Conservation (phyloP, 768 basidiomycete genomes). For the Suillus ampliporus region DNA sequence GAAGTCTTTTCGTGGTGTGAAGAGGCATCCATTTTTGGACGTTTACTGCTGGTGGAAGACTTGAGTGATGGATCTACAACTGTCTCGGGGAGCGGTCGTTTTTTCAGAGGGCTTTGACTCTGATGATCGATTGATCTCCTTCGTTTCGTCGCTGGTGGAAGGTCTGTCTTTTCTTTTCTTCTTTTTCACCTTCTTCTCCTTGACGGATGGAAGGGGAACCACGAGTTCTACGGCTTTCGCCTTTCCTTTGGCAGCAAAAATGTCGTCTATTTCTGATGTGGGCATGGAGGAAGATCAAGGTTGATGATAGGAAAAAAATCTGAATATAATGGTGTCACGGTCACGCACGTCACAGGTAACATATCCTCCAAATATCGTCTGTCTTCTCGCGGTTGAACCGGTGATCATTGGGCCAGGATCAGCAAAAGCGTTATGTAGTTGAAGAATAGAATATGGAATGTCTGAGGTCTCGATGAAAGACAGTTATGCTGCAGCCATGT, state of each 20-base stretch:
- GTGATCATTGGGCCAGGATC: neutral
- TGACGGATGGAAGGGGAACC: conserved; percentile 35
- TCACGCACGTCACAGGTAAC: conserved; percentile 1
- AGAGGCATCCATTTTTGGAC: conserved; percentile 39
- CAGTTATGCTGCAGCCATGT: neutral
- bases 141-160: neutral
- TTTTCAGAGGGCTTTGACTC: conserved; percentile 27
- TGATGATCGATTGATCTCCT: conserved; percentile 16
- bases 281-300: conserved; percentile 36
- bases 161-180: conserved; percentile 41
- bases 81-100: conserved; percentile 56
- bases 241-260: conserved; percentile 67
- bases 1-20: conserved; percentile 26
- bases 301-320: conserved; percentile 18
- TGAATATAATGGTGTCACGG: conserved; percentile 3
- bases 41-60: conserved; percentile 39
- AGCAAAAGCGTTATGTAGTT: neutral
- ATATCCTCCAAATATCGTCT: neutral
- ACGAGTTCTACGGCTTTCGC: conserved; percentile 26
- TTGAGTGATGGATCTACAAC: conserved; percentile 65
- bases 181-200: conserved; percentile 52
- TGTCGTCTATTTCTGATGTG: conserved; percentile 85
- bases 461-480: conserved; percentile 14
- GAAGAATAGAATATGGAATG: neutral
- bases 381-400: neutral